These are phyloP conservation scores for Xylariaceae sp. DNA, from an alignment of 2,329 filamentous ascomycete species.

Conservation along the genomic window DNA sequence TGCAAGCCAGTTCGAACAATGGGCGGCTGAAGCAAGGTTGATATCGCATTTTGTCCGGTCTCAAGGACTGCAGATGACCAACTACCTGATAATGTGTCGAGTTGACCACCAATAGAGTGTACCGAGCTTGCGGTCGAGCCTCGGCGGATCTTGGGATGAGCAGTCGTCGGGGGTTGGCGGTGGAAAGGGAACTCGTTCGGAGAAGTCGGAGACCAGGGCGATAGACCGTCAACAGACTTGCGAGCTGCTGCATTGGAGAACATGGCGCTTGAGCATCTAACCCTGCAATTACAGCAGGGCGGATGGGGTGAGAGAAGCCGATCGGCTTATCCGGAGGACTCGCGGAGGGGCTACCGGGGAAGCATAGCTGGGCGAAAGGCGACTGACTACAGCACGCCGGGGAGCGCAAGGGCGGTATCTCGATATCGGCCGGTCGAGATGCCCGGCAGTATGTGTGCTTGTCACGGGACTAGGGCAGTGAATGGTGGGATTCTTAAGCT, in stretches of 20 bases:
- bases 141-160: conserved; percentile 64
- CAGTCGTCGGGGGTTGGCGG: conserved; percentile 54
- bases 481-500: too few relatives aligned
- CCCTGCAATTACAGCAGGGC: conserved; percentile 19
- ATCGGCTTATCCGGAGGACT: conserved; percentile 45
- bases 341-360: conserved; percentile 51
- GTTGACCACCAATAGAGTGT: conserved; percentile 81
- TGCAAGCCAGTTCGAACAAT: conserved; percentile 87
- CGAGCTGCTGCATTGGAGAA: conserved; percentile 63
- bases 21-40: conserved; percentile 87
- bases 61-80: conserved; percentile 67
- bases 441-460: too few relatives aligned
- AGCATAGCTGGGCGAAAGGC: conserved; percentile 51
- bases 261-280: conserved; percentile 52
- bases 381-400: conserved; percentile 8
- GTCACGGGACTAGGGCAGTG: too few relatives aligned
- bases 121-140: conserved; percentile 88
- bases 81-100: conserved; percentile 69
- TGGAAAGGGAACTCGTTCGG: conserved; percentile 65
- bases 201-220: conserved; percentile 58
- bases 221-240: conserved; percentile 70
- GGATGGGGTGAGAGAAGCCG: conserved; percentile 42
- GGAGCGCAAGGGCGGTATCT: background rate
- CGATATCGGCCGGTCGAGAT: too few relatives aligned
- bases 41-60: conserved; percentile 91